Evolutionary conservation across 2,329 filamentous ascomycete genomes (phyloP).

Genomic region (Tothia fuscella): DNA sequence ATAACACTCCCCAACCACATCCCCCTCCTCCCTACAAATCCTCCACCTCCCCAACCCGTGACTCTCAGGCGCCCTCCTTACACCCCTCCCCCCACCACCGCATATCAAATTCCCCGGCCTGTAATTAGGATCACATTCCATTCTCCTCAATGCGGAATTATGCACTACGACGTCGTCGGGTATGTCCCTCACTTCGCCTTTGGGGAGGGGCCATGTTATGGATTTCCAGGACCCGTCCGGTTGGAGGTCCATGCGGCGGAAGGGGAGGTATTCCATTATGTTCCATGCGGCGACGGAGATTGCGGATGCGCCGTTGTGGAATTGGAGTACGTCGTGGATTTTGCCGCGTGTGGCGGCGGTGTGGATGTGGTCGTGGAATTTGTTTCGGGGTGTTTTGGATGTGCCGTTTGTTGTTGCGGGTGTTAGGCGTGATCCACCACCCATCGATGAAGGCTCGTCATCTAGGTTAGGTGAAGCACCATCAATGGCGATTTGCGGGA

Average conservation of each 20-base stretch:
- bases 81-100: slow-evolving; percentile 64
- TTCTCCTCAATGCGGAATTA: slow-evolving; percentile 59
- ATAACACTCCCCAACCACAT: slow-evolving; percentile 59
- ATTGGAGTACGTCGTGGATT: slow-evolving; percentile 62
- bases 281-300: slow-evolving; percentile 56
- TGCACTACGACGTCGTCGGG: slow-evolving; percentile 60
- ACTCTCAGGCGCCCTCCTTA: slow-evolving; percentile 46
- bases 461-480: not conserved
- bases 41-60: slow-evolving; percentile 63
- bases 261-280: slow-evolving; percentile 71
- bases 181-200: slow-evolving; percentile 67
- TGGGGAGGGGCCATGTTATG: slow-evolving; percentile 67
- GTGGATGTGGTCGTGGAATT: slow-evolving; percentile 48
- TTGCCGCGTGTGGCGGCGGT: slow-evolving; percentile 39
- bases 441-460: too few relatives aligned
- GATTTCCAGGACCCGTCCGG: slow-evolving; percentile 64
- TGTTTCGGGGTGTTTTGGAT: slow-evolving; percentile 7
- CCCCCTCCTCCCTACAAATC: slow-evolving; percentile 50
- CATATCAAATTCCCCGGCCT: slow-evolving; percentile 70
- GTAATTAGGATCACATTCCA: slow-evolving; percentile 52
- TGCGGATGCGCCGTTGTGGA: slow-evolving; percentile 44
- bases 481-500: slow-evolving; percentile 2
- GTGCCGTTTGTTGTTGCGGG: slow-evolving; percentile 1
- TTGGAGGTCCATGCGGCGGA: slow-evolving; percentile 67
- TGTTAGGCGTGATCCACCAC: too few relatives aligned